Percentiles rank a stretch among this genome's conserved stretches.
These are phyloP conservation scores for Colletotrichum filicis DNA, from an alignment of 2,329 filamentous ascomycete genomes.

Conservation along the genomic window DNA sequence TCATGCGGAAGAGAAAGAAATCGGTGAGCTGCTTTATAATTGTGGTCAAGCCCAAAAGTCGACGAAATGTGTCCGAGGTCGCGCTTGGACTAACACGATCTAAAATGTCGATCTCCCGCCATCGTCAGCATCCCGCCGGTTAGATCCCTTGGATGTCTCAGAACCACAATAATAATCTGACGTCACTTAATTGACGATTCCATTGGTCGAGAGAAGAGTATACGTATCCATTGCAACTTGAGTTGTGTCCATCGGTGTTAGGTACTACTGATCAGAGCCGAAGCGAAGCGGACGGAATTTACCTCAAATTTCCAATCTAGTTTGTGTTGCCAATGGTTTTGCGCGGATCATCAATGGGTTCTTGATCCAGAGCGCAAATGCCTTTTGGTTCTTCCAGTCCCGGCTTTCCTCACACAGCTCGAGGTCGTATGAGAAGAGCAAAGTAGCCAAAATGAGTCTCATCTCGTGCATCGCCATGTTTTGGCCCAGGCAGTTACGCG, in stretches of 20 bases:
- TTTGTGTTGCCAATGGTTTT: background rate
- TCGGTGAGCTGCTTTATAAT: background rate
- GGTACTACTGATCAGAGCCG: background rate
- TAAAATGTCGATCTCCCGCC: background rate
- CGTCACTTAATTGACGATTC: no score
- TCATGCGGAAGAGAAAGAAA: background rate
- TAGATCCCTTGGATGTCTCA: background rate
- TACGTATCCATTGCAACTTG: background rate
- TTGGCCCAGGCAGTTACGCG: constrained; percentile 65
- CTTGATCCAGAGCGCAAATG: constrained; percentile 27
- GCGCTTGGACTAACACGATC: background rate
- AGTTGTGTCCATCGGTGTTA: background rate
- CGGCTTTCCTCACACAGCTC: constrained; percentile 13
- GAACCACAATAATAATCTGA: no score
- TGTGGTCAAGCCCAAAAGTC: constrained; percentile 7
- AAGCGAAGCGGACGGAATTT: background rate
- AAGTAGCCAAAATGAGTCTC: constrained; percentile 53
- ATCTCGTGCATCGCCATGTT: constrained; percentile 65
- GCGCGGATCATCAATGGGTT: constrained; percentile 16
- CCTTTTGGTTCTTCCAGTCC: constrained; percentile 12
- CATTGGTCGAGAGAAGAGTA: no score
- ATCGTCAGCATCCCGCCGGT: background rate
- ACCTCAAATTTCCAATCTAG: background rate
- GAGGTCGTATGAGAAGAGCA: constrained; percentile 15
- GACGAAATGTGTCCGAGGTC: constrained; percentile 31